Conservation (phyloP, 495 filamentous ascomycete genomes). For the Lophium mytilinum region DNA sequence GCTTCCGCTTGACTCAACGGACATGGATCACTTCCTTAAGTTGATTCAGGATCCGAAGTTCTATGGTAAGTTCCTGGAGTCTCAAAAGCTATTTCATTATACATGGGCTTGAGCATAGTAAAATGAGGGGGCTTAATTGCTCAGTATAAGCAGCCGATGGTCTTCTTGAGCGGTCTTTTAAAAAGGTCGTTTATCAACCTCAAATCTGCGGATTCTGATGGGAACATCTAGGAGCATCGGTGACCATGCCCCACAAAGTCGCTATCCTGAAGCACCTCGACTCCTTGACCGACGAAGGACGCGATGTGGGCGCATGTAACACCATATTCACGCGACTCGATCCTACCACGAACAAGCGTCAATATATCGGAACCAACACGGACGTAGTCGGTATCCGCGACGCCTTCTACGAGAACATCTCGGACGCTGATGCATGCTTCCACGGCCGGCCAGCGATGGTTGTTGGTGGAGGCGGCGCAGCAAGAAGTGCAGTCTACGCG, state of each 20-base stretch:
- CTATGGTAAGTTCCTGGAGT: conserved; percentile 34
- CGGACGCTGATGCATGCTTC: conserved; percentile 38
- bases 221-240: conserved; percentile 42
- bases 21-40: conserved; percentile 46
- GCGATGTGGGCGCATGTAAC: conserved; percentile 63
- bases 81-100: too few species aligned
- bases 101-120: too few species aligned
- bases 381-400: conserved; percentile 67
- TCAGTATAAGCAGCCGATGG: too few species aligned
- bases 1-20: conserved; percentile 45
- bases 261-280: conserved; percentile 61
- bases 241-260: conserved; percentile 73
- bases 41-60: conserved; percentile 45
- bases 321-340: conserved; percentile 56
- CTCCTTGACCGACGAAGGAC: conserved; percentile 57
- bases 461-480: conserved; percentile 60
- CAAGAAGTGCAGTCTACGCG: conserved; percentile 62
- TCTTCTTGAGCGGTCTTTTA: too few species aligned
- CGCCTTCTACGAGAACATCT: conserved; percentile 54
- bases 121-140: too few species aligned
- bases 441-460: conserved; percentile 51
- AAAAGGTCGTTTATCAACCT: too few species aligned
- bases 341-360: conserved; percentile 30
- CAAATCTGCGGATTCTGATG: too few species aligned
- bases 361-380: conserved; percentile 63